Conservation (phyloP, 2,329 filamentous ascomycete species). For the Arthrobotrys sinensis region DNA sequence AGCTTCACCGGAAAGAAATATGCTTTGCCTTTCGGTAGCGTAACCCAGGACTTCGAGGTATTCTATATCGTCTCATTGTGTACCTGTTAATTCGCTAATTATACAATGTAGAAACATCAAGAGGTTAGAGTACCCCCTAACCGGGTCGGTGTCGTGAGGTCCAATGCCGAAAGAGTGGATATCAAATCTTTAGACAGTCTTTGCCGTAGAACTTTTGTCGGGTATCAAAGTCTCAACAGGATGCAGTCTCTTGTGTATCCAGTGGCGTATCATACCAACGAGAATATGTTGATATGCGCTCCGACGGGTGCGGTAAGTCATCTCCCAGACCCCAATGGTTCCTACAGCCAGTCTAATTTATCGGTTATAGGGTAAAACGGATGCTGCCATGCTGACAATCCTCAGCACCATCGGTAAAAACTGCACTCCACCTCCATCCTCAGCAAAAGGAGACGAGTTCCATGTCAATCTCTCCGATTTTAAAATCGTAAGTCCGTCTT, state of each 20-base stretch:
- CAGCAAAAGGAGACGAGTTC: slow-evolving; percentile 84
- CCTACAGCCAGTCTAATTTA: slow-evolving; percentile 4
- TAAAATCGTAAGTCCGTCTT: slow-evolving; percentile 50
- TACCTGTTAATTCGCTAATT: slow-evolving; percentile 7
- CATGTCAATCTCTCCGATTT: slow-evolving; percentile 52
- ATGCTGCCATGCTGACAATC: slow-evolving; percentile 96
- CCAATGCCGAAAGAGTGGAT: slow-evolving; percentile 80
- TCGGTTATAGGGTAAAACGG: slow-evolving; percentile 84
- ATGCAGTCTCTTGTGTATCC: slow-evolving; percentile 99
- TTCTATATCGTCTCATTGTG: background rate
- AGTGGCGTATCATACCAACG: slow-evolving; percentile 93
- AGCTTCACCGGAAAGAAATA: slow-evolving; percentile 86
- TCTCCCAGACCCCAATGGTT: background rate
- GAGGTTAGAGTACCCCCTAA: slow-evolving; percentile 89
- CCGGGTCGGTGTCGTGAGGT: slow-evolving; percentile 80
- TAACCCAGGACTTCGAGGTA: slow-evolving; percentile 75
- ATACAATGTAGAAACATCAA: slow-evolving; percentile 79
- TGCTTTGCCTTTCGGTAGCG: slow-evolving; percentile 81
- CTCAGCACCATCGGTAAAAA: slow-evolving; percentile 92
- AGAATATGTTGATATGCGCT: slow-evolving; percentile 99
- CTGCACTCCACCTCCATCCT: slow-evolving; percentile 82
- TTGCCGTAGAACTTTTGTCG: slow-evolving; percentile 91
- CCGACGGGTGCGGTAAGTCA: slow-evolving; percentile 85
- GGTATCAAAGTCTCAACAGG: slow-evolving; percentile 92
- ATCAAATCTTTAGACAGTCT: slow-evolving; percentile 89